phyloP scores from a whole-genome alignment of 257 asterid genomes.

The Orobanche coerulescens region DNA sequence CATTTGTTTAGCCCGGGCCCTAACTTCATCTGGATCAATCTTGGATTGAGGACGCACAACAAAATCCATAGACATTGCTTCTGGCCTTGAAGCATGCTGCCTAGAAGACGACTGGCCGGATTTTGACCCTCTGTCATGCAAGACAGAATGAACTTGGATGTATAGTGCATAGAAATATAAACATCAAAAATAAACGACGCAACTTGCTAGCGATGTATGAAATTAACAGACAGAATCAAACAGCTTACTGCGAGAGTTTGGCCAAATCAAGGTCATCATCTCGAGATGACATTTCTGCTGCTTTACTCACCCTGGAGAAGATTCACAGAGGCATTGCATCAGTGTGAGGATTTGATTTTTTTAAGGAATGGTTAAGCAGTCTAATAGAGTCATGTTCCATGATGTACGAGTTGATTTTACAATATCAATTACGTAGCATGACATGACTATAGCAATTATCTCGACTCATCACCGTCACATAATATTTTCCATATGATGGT shows the following conservation, averaged over 20 bases:
- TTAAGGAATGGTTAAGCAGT: neutral
- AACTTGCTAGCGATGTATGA: neutral
- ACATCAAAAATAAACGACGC: neutral
- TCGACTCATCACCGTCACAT: too few relatives aligned
- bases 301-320: conserved; percentile 53
- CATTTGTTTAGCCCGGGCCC: conserved; percentile 66
- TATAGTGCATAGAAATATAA: neutral
- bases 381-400: too few relatives aligned
- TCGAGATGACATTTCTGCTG: conserved; percentile 59
- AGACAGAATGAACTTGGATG: neutral
- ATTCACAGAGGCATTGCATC: conserved; percentile 16
- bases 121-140: conserved; percentile 54
- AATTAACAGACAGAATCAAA: neutral
- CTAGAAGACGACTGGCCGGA: conserved; percentile 66
- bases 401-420: too few relatives aligned
- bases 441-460: too few relatives aligned
- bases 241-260: conserved; percentile 37
- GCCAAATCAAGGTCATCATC: conserved; percentile 84
- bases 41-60: conserved; percentile 88
- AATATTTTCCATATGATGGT: too few relatives aligned
- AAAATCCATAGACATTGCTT: conserved; percentile 90
- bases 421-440: too few relatives aligned
- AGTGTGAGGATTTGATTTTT: neutral
- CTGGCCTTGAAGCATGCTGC: conserved; percentile 54
- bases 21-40: conserved; percentile 81